phyloP scores from a whole-genome alignment of 805 yeast species.

The Metschnikowia matae region DNA sequence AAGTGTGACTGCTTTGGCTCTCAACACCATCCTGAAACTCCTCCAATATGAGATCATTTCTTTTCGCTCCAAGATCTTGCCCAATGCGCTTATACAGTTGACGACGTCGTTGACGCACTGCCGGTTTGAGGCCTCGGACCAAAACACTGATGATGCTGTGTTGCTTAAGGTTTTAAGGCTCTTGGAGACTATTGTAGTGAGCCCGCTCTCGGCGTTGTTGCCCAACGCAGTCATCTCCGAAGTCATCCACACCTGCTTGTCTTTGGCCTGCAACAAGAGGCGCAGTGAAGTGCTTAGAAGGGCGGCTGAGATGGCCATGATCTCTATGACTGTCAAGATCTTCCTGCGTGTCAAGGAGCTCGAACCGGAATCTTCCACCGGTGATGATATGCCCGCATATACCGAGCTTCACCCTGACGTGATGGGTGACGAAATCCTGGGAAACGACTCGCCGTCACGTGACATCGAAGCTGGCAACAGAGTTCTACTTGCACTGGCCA shows the following conservation, averaged over 20 bases:
- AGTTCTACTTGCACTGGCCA: conserved; percentile 1
- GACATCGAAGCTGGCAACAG: neutral
- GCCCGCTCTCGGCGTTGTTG: conserved; percentile 61
- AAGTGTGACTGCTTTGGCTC: conserved; percentile 74
- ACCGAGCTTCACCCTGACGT: conserved; percentile 54
- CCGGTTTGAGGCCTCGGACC: conserved; percentile 92
- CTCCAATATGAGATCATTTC: conserved; percentile 66
- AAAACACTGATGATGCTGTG: conserved; percentile 87
- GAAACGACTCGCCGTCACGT: neutral
- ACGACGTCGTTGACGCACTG: conserved; percentile 83
- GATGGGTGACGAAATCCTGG: conserved; percentile 42
- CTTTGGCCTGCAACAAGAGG: conserved; percentile 87
- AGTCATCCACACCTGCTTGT: conserved; percentile 84
- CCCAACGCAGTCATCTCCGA: conserved; percentile 83
- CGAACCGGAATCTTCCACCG: conserved; percentile 38
- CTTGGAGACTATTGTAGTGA: conserved; percentile 59
- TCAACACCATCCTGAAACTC: conserved; percentile 71
- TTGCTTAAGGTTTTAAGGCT: conserved; percentile 75
- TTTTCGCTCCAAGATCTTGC: conserved; percentile 49
- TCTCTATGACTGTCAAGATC: conserved; percentile 61
- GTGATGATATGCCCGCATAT: conserved; percentile 45
- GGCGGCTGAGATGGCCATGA: conserved; percentile 82
- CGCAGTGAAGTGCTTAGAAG: conserved; percentile 85
- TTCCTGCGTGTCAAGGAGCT: conserved; percentile 58
- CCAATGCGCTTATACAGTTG: conserved; percentile 57